Percentiles rank a stretch among this genome's conserved stretches.
phyloP scores from a whole-genome alignment of 768 basidiomycete species.

The Amanita subjunquillea region DNA sequence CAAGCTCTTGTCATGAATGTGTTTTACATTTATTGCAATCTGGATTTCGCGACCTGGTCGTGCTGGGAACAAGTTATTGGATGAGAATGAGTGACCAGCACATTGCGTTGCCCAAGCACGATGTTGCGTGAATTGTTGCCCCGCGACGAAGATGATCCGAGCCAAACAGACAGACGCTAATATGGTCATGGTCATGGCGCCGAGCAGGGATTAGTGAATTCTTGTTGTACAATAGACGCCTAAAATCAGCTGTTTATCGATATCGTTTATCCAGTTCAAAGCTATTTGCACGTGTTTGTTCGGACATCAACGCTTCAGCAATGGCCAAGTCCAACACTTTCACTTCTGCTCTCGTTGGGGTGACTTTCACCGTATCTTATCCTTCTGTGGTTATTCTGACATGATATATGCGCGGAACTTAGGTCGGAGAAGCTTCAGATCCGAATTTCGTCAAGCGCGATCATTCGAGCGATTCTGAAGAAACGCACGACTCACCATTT shows the following conservation, averaged over 20 bases:
- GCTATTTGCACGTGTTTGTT: background rate
- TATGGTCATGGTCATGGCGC: too few relatives aligned
- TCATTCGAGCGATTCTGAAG: constrained; percentile 23
- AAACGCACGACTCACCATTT: constrained; percentile 32
- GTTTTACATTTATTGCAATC: background rate
- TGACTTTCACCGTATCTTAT: background rate
- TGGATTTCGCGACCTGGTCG: background rate
- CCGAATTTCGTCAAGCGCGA: background rate
- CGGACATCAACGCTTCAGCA: background rate
- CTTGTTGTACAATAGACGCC: too few relatives aligned
- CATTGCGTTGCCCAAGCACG: too few relatives aligned
- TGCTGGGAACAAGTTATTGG: too few relatives aligned
- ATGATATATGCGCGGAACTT: background rate
- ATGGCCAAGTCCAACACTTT: background rate
- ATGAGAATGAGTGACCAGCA: too few relatives aligned
- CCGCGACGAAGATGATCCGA: too few relatives aligned
- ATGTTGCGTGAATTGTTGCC: too few relatives aligned
- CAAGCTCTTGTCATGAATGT: constrained; percentile 53
- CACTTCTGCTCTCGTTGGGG: background rate
- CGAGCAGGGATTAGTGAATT: too few relatives aligned
- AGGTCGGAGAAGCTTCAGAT: background rate
- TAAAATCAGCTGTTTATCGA: too few relatives aligned
- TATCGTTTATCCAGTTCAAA: too few relatives aligned
- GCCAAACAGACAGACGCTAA: too few relatives aligned
- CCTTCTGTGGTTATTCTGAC: background rate